Percentiles rank a stretch among this genome's conserved stretches.
phyloP scores from a whole-genome alignment of 768 basidiomycete species.

The Pisolithus orientalis region DNA sequence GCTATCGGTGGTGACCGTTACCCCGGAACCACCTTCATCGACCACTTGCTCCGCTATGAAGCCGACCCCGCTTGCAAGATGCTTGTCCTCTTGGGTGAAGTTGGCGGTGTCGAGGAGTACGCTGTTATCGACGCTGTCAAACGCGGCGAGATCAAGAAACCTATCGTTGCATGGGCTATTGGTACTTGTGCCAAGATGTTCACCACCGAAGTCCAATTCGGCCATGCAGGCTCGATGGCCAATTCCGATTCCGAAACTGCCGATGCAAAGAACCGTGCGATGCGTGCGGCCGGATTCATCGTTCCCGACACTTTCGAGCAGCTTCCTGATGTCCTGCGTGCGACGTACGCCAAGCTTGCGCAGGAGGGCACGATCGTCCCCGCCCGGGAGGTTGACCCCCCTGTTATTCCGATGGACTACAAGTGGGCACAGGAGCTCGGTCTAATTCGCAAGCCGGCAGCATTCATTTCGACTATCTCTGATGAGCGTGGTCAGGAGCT shows the following conservation, averaged over 20 bases:
- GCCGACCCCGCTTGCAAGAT: conserved; percentile 97
- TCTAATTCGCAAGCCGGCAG: conserved; percentile 96
- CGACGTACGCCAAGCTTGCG: conserved; percentile 83
- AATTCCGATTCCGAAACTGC: conserved; percentile 98
- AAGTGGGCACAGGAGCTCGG: conserved; percentile 99
- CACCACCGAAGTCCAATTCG: conserved; percentile 98
- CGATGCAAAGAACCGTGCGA: conserved; percentile 94
- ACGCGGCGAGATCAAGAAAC: conserved; percentile 90
- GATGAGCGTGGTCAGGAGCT: conserved; percentile 99
- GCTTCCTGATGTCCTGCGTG: conserved; percentile 77
- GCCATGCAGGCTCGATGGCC: conserved; percentile 97
- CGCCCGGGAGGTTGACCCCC: conserved; percentile 79
- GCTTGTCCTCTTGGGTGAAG: conserved; percentile 97
- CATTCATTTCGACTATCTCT: conserved; percentile 98
- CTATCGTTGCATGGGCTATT: conserved; percentile 99
- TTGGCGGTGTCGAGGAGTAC: conserved; percentile 98
- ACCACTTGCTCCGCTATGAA: conserved; percentile 97
- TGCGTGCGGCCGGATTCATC: conserved; percentile 92
- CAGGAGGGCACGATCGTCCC: conserved; percentile 57
- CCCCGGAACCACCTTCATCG: conserved; percentile 97
- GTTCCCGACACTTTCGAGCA: conserved; percentile 98
- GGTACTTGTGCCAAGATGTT: conserved; percentile 99
- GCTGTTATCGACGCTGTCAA: conserved; percentile 98
- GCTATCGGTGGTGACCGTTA: conserved; percentile 99
- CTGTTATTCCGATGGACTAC: conserved; percentile 99